Evolutionary conservation across 768 basidiomycete genomes (phyloP).

Genomic region (Mycena epipterygia): DNA sequence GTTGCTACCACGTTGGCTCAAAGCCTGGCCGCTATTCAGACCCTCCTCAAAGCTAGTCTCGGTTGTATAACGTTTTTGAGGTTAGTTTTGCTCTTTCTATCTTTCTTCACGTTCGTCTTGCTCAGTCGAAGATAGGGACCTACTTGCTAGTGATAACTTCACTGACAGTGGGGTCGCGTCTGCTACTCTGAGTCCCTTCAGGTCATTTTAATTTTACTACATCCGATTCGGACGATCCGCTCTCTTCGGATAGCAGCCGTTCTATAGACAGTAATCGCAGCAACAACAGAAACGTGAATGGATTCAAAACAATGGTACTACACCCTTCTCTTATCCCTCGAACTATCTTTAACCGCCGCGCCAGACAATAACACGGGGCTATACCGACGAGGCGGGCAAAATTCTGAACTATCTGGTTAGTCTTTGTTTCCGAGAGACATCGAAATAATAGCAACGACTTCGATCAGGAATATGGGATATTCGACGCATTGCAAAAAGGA

Average conservation of each 20-base stretch:
- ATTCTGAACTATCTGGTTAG: slow-evolving; percentile 85
- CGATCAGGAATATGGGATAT: slow-evolving; percentile 85
- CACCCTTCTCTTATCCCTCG: not conserved
- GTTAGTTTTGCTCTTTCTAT: slow-evolving; percentile 54
- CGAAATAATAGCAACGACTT: not conserved
- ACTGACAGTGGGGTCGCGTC: slow-evolving; percentile 62
- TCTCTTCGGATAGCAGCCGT: slow-evolving; percentile 50
- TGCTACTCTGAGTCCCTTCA: slow-evolving; percentile 39
- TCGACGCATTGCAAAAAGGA: slow-evolving; percentile 86
- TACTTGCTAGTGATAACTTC: slow-evolving; percentile 87
- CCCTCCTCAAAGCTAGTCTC: slow-evolving; percentile 77
- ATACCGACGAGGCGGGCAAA: slow-evolving; percentile 86
- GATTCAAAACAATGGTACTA: slow-evolving; percentile 77
- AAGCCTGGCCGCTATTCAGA: slow-evolving; percentile 80
- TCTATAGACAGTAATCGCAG: slow-evolving; percentile 54
- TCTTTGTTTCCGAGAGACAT: slow-evolving; percentile 36
- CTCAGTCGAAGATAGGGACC: slow-evolving; percentile 60
- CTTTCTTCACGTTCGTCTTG: not conserved
- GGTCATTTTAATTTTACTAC: slow-evolving; percentile 74
- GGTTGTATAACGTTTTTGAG: slow-evolving; percentile 85
- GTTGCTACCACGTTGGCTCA: slow-evolving; percentile 66
- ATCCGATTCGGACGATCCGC: slow-evolving; percentile 58
- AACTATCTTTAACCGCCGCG: not conserved
- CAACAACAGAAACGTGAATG: slow-evolving; percentile 62
- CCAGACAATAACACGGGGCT: slow-evolving; percentile 78